phyloP scores from a whole-genome alignment of 345 rosid genomes.

The Eucalyptus cloeziana region DNA sequence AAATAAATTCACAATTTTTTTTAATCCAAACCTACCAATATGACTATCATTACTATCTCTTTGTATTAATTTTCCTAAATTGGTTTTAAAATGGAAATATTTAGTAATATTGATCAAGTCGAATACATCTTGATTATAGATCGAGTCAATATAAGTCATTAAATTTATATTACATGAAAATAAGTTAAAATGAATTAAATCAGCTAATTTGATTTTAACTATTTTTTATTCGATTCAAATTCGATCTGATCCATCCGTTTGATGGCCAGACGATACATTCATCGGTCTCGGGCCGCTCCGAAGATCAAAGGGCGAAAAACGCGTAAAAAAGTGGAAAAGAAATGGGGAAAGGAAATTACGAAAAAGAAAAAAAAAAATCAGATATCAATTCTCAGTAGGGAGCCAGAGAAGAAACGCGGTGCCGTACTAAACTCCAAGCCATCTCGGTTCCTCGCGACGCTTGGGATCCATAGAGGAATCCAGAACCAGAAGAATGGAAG shows the following conservation, averaged over 20 bases:
- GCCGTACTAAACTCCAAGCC: background rate
- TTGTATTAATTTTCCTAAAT: no score
- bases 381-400: background rate
- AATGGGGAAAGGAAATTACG: background rate
- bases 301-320: background rate
- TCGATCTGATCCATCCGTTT: no score
- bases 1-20: no score
- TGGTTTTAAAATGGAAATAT: no score
- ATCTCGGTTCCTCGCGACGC: background rate
- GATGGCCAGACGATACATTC: background rate
- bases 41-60: background rate
- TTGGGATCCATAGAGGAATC: background rate
- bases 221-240: no score
- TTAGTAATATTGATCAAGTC: background rate
- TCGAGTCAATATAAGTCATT: no score
- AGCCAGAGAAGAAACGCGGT: background rate
- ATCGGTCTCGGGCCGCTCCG: background rate
- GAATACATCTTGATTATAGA: no score
- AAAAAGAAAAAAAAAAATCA: background rate
- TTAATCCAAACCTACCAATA: background rate
- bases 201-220: rapidly evolving
- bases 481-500: background rate
- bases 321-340: background rate
- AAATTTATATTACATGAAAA: no score
- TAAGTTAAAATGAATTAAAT: no score